Base-by-base conservation (phyloP, 2,329 filamentous ascomycete genomes). In the Fusarium sp. region DNA sequence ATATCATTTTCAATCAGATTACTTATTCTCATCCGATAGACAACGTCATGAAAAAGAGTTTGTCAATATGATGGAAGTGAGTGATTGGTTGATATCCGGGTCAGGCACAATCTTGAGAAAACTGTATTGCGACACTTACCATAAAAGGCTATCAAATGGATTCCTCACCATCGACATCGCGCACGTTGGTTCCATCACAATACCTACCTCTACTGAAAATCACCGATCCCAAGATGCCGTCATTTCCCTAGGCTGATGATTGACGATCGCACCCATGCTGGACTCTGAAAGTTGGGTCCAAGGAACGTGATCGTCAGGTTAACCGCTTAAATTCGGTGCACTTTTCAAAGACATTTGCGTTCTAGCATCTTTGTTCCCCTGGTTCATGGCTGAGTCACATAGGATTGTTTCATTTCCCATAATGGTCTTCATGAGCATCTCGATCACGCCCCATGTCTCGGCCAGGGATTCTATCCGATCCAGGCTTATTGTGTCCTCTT, bases 301-400 rank as follows among this genome's bases (percentile, higher is more conserved):
- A 65, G 68, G 51, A 71, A 65, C 68, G 59, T 24, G 68, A 71
- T 71, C 63, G 47, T 55, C 59, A 46, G 54, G 52, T 53, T 55
- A 32, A 57, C 62, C 29, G 16, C 50, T 53, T 53, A 45, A 42
- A 44, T 56, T 27, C 20, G 18, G 22, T 56, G 16, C 24, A 6
- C 14, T 38, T 54, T 38, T 32, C 27, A 18, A 38, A 64, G 38
- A 43, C 25, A 42, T 44, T 54, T 57, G 51, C 32, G 29, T 54
- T 56, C 53, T 61, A 32, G 45, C 40, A 49, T 53, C 6, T n/a
- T 46, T 44, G 8, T 27, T 43, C 15, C n/a, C 27, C 14, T 50
- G 22, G 15, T 32, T 24, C 20, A 20, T 25, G 20, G 18, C 29
- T 49, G 43, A 55, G 32, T 43, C 34, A 50, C 42, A 12, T 18